Evolutionary conservation across 345 rosid species (phyloP).

Genomic region (Melaleuca quinquenervia): DNA sequence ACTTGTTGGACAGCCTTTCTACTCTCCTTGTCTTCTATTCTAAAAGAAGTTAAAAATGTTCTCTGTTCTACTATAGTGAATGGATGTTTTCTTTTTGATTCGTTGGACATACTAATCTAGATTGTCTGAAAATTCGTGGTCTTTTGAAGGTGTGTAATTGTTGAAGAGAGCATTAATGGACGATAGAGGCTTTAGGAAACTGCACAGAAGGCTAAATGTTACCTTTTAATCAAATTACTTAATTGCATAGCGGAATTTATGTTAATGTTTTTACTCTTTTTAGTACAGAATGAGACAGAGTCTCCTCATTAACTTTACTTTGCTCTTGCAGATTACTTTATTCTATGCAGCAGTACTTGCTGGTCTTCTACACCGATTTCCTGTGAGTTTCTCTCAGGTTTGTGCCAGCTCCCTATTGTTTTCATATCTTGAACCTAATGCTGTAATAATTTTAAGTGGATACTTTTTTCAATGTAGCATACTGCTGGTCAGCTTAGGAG

Average conservation of each 20-base stretch:
- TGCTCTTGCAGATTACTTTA: constrained; percentile 55
- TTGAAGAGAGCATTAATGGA: neutral
- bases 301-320: neutral
- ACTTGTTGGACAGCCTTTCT: neutral
- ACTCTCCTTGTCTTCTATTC: neutral
- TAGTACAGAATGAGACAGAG: neutral
- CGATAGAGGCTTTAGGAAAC: neutral
- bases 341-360: constrained; percentile 77
- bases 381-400: constrained; percentile 79
- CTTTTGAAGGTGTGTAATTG: neutral
- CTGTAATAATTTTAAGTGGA: constrained; percentile 4
- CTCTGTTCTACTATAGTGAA: neutral
- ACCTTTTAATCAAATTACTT: neutral
- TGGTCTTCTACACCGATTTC: constrained; percentile 68
- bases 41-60: neutral
- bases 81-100: neutral
- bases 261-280: neutral
- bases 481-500: constrained; percentile 72
- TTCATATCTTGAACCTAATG: neutral
- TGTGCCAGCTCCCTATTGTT: neutral
- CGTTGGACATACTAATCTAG: neutral
- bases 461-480: constrained; percentile 27
- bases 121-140: neutral
- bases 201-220: neutral
- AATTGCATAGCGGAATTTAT: neutral